Evolutionary conservation across 805 yeast genomes (phyloP).

Genomic region (Pichia pseudocactophila): DNA sequence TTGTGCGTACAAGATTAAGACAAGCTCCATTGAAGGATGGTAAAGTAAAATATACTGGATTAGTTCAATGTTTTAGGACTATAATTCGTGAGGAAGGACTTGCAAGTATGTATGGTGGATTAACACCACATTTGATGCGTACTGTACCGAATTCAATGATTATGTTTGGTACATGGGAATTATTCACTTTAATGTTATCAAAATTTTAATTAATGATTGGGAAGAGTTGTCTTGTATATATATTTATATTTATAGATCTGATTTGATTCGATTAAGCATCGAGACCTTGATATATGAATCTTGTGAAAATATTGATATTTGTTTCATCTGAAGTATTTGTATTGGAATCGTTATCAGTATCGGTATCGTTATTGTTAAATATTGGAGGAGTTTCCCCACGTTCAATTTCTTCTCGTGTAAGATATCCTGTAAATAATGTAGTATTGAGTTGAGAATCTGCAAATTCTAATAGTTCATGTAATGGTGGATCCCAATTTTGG

Average conservation of each 20-base stretch:
- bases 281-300: constrained; percentile 39
- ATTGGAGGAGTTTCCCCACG: constrained; percentile 19
- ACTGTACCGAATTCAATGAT: constrained; percentile 97
- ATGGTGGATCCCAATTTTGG: constrained; percentile 40
- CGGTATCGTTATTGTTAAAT: constrained; percentile 5
- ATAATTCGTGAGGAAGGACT: constrained; percentile 91
- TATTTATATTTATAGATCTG: no score
- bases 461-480: constrained; percentile 58
- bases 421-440: constrained; percentile 55
- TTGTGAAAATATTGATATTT: constrained; percentile 32
- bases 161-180: constrained; percentile 99
- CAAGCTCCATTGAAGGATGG: constrained; percentile 76
- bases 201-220: constrained; percentile 11
- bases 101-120: constrained; percentile 90
- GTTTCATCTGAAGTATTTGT: not conserved
- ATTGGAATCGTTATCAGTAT: constrained; percentile 1
- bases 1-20: constrained; percentile 87
- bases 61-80: constrained; percentile 76
- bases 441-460: constrained; percentile 45
- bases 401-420: constrained; percentile 41
- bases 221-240: not conserved
- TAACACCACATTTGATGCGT: constrained; percentile 92
- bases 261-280: constrained; percentile 9
- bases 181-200: constrained; percentile 54
- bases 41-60: constrained; percentile 78